phyloP scores from a whole-genome alignment of 768 basidiomycete genomes.

The Nidularia sp. region DNA sequence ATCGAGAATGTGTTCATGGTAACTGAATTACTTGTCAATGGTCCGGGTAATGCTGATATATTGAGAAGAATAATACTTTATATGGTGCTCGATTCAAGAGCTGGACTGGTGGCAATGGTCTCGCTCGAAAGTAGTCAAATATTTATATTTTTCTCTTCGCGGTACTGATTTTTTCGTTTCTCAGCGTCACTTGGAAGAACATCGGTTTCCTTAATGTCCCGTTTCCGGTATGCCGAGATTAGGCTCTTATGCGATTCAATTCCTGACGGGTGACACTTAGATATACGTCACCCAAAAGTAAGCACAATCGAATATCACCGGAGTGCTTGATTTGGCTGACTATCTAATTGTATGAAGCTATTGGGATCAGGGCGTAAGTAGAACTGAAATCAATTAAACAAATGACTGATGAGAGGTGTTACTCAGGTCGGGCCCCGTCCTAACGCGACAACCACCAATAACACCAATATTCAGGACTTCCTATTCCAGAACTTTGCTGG shows the following conservation, averaged over 20 bases:
- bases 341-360: slow-evolving; percentile 32
- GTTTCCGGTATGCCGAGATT: slow-evolving; percentile 40
- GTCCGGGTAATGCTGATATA: neutral
- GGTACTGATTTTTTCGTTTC: neutral
- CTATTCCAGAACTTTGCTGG: slow-evolving; percentile 52
- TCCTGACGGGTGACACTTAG: slow-evolving; percentile 17
- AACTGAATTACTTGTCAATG: neutral
- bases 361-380: slow-evolving; percentile 52
- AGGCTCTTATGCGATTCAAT: too few species aligned
- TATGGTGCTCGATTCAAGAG: slow-evolving; percentile 68
- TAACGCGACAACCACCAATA: slow-evolving; percentile 38
- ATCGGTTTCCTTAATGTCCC: slow-evolving; percentile 48
- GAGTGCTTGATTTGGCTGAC: neutral
- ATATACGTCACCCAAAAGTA: slow-evolving; percentile 65
- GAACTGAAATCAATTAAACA: too few species aligned
- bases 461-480: slow-evolving; percentile 55
- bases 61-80: slow-evolving; percentile 38
- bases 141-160: too few species aligned
- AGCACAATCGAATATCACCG: slow-evolving; percentile 5
- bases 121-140: slow-evolving; percentile 45
- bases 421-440: slow-evolving; percentile 36
- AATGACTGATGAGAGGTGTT: too few species aligned
- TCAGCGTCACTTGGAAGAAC: slow-evolving; percentile 55
- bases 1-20: slow-evolving; percentile 46
- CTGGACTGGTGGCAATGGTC: slow-evolving; percentile 60